Percentiles rank a stretch among this genome's conserved stretches.
These are phyloP conservation scores for Peronospora farinosa DNA, from an alignment of 352 stramenopile genomes.

Conservation along the genomic window DNA sequence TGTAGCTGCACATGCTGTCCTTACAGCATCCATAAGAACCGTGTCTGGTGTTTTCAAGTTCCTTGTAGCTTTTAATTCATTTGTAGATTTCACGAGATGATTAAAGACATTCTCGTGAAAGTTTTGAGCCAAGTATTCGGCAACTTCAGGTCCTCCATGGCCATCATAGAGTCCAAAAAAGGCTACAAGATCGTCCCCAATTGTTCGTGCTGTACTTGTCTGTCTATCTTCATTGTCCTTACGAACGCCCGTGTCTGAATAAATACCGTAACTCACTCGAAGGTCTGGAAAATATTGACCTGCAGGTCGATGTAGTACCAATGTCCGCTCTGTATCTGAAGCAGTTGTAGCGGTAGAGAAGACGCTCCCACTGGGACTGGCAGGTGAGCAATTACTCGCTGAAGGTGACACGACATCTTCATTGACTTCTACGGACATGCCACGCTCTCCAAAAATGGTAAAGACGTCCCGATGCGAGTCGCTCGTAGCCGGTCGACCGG, in stretches of 20 bases:
- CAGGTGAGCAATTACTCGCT: slow-evolving; percentile 38
- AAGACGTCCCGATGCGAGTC: slow-evolving; percentile 75
- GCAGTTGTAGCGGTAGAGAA: slow-evolving; percentile 71
- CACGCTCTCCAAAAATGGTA: slow-evolving; percentile 77
- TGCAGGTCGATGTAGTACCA: slow-evolving; percentile 38
- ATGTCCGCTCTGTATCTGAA: slow-evolving; percentile 66
- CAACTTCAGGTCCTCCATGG: slow-evolving; percentile 63
- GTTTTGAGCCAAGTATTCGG: slow-evolving; percentile 55
- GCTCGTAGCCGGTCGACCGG: slow-evolving; percentile 12
- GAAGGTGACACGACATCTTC: slow-evolving; percentile 14
- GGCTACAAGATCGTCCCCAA: slow-evolving; percentile 54
- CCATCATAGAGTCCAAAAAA: slow-evolving; percentile 86
- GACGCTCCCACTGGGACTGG: slow-evolving; percentile 51
- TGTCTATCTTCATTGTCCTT: slow-evolving; percentile 74
- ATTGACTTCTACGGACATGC: slow-evolving; percentile 55
- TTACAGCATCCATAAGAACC: slow-evolving; percentile 30
- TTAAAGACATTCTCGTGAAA: slow-evolving; percentile 58
- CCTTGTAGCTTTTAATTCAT: slow-evolving; percentile 24
- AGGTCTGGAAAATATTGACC: slow-evolving; percentile 53
- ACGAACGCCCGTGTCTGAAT: slow-evolving; percentile 67
- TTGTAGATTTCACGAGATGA: slow-evolving; percentile 27
- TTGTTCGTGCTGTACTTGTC: slow-evolving; percentile 38
- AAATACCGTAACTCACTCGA: slow-evolving; percentile 58
- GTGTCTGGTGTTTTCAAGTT: slow-evolving; percentile 16
- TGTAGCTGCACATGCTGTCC: slow-evolving; percentile 45